Evolutionary conservation across 371 early-diverging fungal genomes (phyloP), one percentile per base, ranked within the genome.

Genomic region (Circinella umbellata): DNA sequence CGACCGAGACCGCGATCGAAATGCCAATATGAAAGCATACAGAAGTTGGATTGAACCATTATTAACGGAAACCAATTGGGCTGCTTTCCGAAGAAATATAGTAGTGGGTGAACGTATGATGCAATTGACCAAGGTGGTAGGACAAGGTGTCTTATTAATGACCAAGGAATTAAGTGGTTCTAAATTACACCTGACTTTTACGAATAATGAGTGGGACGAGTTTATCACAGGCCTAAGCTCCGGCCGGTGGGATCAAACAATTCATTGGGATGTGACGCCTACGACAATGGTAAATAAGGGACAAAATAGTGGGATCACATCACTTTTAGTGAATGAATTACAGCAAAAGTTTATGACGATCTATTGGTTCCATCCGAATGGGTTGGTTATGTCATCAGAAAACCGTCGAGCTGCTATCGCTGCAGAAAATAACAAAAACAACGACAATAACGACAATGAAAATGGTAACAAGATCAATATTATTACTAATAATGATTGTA

Each of bases 121-220:
- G 76, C 84, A 84, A 18, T 63, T 82, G 63, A 76, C 79, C 42
- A 80, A 82, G 57, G 66, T 74, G 4, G 70, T 82, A 4, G 84
- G 84, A 13, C 82, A 82, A 70, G 84, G 84, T 47, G 73, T 76
- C 6, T 49, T 84, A 18, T 67, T 84, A 42, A 80, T 84, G 79
- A 84, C 82, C 51, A 84, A 82, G 72, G 84, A 84, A 61, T 62
- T 82, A 20, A 80, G 80, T 59, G 84, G 84, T 14, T 82, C 82
- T 18, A 84, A 84, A 59, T 62, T 84, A 14, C 84, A 84, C 47
- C 59, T 84, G 54, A 84, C 84, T 9, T 84, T 84, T 64, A 84
- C 84, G 7, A 84, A 84, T 38, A 78, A 78, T 42, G 84, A 84
- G 60, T 84, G 84, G 84, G 84, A 84, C 36, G 84, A 80, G 35